phyloP scores from a whole-genome alignment of 352 stramenopile genomes.

The Phytopythium chamaehyphon region DNA sequence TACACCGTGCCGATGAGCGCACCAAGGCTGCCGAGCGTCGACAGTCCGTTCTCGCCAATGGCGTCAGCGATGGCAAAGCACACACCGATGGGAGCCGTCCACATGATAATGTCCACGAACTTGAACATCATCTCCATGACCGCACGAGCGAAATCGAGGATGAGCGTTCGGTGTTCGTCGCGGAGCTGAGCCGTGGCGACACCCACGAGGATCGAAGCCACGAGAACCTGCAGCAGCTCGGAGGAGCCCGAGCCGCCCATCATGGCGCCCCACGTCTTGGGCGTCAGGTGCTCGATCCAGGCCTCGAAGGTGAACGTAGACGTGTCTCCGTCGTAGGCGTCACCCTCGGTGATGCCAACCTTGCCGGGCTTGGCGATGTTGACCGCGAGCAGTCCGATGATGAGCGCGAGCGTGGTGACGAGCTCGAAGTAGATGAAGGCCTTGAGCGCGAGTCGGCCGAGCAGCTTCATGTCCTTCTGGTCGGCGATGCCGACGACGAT shows the following conservation, averaged over 20 bases:
- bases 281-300: conserved; percentile 58
- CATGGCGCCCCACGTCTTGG: conserved; percentile 69
- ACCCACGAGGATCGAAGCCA: conserved; percentile 41
- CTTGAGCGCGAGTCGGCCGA: conserved; percentile 47
- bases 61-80: conserved; percentile 52
- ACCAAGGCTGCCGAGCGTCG: conserved; percentile 28
- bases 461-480: conserved; percentile 54
- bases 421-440: conserved; percentile 69
- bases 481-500: conserved; percentile 53
- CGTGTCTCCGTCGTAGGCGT: conserved; percentile 17
- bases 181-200: conserved; percentile 29
- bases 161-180: conserved; percentile 30
- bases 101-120: conserved; percentile 66
- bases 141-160: conserved; percentile 34
- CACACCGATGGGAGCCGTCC: conserved; percentile 50
- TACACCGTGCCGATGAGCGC: conserved; percentile 44
- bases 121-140: conserved; percentile 71
- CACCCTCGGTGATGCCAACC: conserved; percentile 27
- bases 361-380: conserved; percentile 55
- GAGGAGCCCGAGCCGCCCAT: conserved; percentile 52
- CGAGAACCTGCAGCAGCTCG: conserved; percentile 53
- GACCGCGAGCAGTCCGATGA: conserved; percentile 42
- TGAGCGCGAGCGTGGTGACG: conserved; percentile 40
- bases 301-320: conserved; percentile 38
- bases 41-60: conserved; percentile 46